These are phyloP conservation scores for Zygosaccharomyces kombuchaensis DNA, from an alignment of 805 yeast species.

Conservation along the genomic window DNA sequence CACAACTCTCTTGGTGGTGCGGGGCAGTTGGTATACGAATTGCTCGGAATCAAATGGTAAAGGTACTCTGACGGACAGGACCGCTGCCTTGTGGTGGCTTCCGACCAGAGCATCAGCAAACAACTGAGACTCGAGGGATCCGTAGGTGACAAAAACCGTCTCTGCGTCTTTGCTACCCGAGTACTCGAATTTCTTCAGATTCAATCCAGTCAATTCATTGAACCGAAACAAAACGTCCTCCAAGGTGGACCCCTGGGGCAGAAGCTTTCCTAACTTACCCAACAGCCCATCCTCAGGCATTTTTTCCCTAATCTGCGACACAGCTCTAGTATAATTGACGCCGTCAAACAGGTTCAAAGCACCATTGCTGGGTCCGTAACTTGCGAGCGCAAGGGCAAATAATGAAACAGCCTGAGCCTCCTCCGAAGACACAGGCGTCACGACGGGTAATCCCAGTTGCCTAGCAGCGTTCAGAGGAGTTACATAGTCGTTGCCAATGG, in stretches of 20 bases:
- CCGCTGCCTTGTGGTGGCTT: conserved; percentile 47
- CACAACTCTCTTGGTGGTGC: conserved; percentile 52
- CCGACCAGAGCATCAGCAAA: conserved; percentile 44
- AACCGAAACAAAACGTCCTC: conserved; percentile 28
- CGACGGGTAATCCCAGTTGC: conserved; percentile 58
- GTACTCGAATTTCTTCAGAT: conserved; percentile 43
- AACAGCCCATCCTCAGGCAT: conserved; percentile 12
- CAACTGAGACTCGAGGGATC: conserved; percentile 60
- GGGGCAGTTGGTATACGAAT: conserved; percentile 58
- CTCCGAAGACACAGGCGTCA: conserved; percentile 56
- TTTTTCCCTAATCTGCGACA: conserved; percentile 17
- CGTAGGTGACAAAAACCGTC: conserved; percentile 78
- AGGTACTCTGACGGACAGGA: conserved; percentile 70
- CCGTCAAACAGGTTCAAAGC: conserved; percentile 80
- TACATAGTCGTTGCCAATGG: conserved; percentile 60
- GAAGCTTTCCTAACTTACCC: conserved; percentile 11
- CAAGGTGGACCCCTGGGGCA: conserved; percentile 19
- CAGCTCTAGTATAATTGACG: conserved; percentile 39
- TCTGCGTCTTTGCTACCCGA: conserved; percentile 58
- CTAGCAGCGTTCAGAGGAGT: conserved; percentile 60
- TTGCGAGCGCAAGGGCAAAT: conserved; percentile 59
- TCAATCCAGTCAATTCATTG: conserved; percentile 24
- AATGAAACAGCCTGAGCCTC: conserved; percentile 69
- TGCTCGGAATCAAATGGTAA: conserved; percentile 67
- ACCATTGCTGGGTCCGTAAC: conserved; percentile 38